A percentile compares a stretch with the other conserved stretches of the same genome.
These are phyloP conservation scores for Naumovozyma dairenensis DNA, from an alignment of 805 yeast species.

Conservation along the genomic window DNA sequence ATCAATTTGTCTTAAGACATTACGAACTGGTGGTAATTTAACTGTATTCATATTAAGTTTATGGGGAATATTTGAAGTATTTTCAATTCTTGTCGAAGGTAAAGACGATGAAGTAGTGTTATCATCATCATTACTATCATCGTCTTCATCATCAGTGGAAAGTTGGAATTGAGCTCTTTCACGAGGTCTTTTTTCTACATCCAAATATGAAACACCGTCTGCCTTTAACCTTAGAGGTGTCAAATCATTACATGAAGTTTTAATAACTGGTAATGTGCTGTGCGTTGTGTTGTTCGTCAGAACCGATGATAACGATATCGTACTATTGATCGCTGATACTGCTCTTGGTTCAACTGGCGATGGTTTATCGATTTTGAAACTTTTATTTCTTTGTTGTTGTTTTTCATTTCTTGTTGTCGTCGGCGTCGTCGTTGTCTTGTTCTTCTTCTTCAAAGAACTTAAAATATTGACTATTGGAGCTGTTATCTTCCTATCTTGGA, in stretches of 20 bases:
- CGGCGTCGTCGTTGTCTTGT: too few relatives aligned
- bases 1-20: conserved; percentile 19
- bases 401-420: too few relatives aligned
- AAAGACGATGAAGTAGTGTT: conserved; percentile 10
- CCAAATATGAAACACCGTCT: not conserved
- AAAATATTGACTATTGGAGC: too few relatives aligned
- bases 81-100: too few relatives aligned
- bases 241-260: too few relatives aligned
- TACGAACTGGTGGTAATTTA: conserved; percentile 22
- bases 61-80: too few relatives aligned
- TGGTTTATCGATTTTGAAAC: conserved; percentile 8
- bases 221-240: conserved; percentile 1
- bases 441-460: too few relatives aligned
- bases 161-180: conserved; percentile 12
- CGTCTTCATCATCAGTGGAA: conserved; percentile 10
- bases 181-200: not conserved
- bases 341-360: conserved; percentile 11
- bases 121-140: conserved; percentile 8
- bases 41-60: conserved; percentile 11
- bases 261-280: too few relatives aligned
- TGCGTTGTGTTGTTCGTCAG: too few relatives aligned
- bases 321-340: conserved; percentile 14
- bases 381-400: too few relatives aligned
- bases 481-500: too few relatives aligned
- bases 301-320: conserved; percentile 12